A percentile compares a stretch with the other conserved stretches of the same genome.
Evolutionary conservation across 2,329 filamentous ascomycete species (phyloP).

Genomic region (Ophiobolus disseminans): DNA sequence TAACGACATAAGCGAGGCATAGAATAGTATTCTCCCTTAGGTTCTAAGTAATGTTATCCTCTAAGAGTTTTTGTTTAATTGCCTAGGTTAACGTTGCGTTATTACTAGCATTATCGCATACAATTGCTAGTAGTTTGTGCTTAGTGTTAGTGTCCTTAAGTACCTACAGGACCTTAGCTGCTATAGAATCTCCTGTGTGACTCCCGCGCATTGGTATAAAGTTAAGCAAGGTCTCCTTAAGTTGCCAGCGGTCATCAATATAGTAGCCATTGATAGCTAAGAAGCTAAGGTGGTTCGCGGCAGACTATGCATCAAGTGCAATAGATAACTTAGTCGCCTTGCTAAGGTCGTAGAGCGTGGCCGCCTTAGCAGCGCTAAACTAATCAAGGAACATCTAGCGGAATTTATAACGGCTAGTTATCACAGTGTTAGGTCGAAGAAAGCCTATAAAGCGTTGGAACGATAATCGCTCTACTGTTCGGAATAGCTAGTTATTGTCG

Average conservation of each 20-base stretch:
- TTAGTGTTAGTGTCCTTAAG: conserved; percentile 2
- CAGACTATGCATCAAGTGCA: conserved; percentile 6
- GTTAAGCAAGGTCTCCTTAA: conserved; percentile 10
- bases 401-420: conserved; percentile 15
- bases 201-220: conserved; percentile 6
- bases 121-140: conserved; percentile 4
- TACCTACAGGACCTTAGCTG: conserved; percentile 3
- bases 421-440: conserved; percentile 1
- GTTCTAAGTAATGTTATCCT: not conserved
- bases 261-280: conserved; percentile 11
- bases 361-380: no score
- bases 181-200: conserved; percentile 5
- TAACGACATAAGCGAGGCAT: conserved; percentile 9
- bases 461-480: conserved; percentile 1
- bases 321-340: conserved; percentile 12
- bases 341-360: no score
- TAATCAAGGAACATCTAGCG: conserved; percentile 1
- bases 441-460: conserved; percentile 11
- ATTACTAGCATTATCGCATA: conserved; percentile 6
- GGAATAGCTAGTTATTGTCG: conserved; percentile 11
- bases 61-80: not conserved
- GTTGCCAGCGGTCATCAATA: conserved; percentile 5
- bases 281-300: conserved; percentile 10
- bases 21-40: conserved; percentile 1
- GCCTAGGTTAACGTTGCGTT: not conserved